These are phyloP conservation scores for Vitis vinifera DNA, from an alignment of 164 flowering plant genomes.

Conservation along the genomic window DNA sequence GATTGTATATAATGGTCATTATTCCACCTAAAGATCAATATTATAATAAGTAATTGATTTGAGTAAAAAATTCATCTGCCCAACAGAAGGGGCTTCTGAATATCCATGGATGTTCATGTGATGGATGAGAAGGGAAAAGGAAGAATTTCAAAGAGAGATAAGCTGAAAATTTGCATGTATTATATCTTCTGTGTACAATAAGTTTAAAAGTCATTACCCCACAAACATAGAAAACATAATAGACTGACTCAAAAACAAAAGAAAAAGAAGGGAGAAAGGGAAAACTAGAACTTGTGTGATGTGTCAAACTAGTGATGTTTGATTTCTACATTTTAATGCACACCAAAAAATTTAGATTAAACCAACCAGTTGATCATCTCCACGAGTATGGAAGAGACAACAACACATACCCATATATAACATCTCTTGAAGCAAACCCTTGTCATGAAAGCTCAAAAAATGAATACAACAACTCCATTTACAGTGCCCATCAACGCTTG, in stretches of 20 bases:
- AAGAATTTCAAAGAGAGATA: background rate
- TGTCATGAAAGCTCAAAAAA: slow-evolving; percentile 8
- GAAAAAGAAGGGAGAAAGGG: background rate
- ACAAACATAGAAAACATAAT: background rate
- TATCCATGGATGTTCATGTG: too few relatives aligned
- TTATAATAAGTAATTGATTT: background rate
- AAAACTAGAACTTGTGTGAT: too few relatives aligned
- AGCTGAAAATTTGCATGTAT: slow-evolving; percentile 3
- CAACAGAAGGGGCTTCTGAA: too few relatives aligned
- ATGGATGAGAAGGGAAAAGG: too few relatives aligned
- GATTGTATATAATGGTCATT: too few relatives aligned
- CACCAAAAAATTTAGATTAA: slow-evolving; percentile 1
- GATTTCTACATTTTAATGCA: too few relatives aligned
- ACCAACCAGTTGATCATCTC: background rate
- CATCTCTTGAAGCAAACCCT: background rate
- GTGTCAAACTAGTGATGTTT: too few relatives aligned
- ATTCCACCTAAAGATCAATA: too few relatives aligned
- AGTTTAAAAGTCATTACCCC: background rate
- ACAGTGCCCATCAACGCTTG: slow-evolving; percentile 3
- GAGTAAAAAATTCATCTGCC: background rate
- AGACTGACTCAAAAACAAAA: background rate
- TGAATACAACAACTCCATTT: slow-evolving; percentile 10
- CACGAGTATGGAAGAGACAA: background rate
- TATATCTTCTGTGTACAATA: background rate
- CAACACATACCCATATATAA: background rate